Evolutionary conservation across 1,284 basidiomycete species (phyloP), one percentile per base, ranked within the genome.

Genomic region (Malassezia equina): DNA sequence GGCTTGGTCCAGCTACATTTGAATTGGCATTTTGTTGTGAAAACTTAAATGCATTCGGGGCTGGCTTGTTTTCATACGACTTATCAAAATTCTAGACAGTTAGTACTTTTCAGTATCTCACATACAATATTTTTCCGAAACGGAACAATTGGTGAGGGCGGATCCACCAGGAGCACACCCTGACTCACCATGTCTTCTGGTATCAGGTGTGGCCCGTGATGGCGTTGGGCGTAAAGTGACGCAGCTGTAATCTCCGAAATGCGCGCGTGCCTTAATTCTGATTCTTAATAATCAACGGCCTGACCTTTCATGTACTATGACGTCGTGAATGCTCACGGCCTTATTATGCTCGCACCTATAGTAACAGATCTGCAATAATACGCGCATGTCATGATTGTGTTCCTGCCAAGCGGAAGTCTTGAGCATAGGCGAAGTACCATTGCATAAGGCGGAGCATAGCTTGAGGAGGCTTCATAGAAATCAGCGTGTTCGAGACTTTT

Each of bases 401-500:
- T 4, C 53, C 67, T 24, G 61, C 59, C 17, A 70, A 54, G 7
- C 64, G 63, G 58, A 75, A 71, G 0, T 60, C 55, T 32, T 56
- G 54, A 11, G 54, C 49, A 36, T 56, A 51, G n/a, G 54, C 34
- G 32, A 51, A 51, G 27, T 56, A 56, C 48, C 48, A 33, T 34
- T 56, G 48, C 54, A 56, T 68, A 44, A 70, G 52, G 33, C 57
- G 48, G 27, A 67, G 57, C 27, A 68, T 65, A 25, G 62, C 54
- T 31, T 55, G 52, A 1, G 64, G 70, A 4, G 73, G 70, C 23
- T 65, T 61, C 87, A 95, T 93, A 69, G 89, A 93, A 50, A 95
- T 78, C 24, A 98, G 78, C 9, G 90, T 93, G 73, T 91, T 95
- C 48, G 85, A 83, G 57, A 96, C 90, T 78, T 98, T 98, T 51